Conservation (phyloP, 148 eudicot genomes). For the Nepenthes gracilis region DNA sequence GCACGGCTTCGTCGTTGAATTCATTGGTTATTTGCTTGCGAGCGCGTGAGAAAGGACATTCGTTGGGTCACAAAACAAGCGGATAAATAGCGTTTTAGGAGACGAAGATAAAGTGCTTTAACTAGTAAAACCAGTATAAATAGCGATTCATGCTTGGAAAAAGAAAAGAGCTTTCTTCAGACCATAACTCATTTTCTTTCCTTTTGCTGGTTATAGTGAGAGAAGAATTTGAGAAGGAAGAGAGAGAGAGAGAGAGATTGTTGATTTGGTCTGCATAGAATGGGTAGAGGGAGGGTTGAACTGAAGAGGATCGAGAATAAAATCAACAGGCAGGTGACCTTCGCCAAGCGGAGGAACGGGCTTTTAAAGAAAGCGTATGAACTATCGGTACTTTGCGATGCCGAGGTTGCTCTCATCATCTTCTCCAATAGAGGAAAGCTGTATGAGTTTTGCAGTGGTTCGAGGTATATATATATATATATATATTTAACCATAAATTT, state of each 20-base stretch:
- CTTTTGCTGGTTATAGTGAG: too few species aligned
- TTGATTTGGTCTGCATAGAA: too few species aligned
- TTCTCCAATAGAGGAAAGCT: conserved; percentile 57
- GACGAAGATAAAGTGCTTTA: not conserved
- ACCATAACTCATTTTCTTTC: not conserved
- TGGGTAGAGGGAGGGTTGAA: conserved; percentile 61
- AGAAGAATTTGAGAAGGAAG: not conserved
- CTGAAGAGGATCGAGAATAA: conserved; percentile 58
- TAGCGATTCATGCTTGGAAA: too few species aligned
- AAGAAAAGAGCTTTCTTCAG: too few species aligned
- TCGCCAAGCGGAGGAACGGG: conserved; percentile 55
- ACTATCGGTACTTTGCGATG: conserved; percentile 49
- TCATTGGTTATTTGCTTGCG: too few species aligned
- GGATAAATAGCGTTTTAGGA: conserved; percentile 23
- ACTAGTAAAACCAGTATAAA: too few species aligned
- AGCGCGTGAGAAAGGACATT: too few species aligned
- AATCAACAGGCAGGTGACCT: conserved; percentile 56
- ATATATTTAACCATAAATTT: too few species aligned
- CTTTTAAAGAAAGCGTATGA: conserved; percentile 60
- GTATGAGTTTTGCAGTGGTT: conserved; percentile 47
- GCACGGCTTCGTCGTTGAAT: too few species aligned
- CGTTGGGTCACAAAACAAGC: too few species aligned
- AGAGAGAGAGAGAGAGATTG: not conserved
- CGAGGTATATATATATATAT: conserved; percentile 31
- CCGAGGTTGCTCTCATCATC: conserved; percentile 59